phyloP scores from a whole-genome alignment of 495 filamentous ascomycete genomes.

The Aspergillus nidulans region DNA sequence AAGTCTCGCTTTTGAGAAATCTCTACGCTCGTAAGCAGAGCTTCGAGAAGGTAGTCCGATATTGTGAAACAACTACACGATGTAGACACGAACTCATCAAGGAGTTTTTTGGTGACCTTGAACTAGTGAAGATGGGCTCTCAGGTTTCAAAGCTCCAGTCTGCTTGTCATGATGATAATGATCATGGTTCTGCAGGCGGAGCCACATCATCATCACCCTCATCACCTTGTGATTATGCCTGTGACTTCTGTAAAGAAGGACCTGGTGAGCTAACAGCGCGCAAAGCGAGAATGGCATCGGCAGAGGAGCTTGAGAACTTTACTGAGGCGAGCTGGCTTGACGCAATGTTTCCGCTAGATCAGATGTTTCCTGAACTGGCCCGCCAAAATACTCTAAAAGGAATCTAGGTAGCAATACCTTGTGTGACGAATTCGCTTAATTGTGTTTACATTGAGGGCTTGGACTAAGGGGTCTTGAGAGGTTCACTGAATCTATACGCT shows the following conservation, averaged over 20 bases:
- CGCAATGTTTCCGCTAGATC: slow-evolving; percentile 3
- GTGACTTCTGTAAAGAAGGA: slow-evolving; percentile 84
- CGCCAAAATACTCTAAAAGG: not conserved
- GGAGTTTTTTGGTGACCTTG: slow-evolving; percentile 73
- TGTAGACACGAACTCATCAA: slow-evolving; percentile 78
- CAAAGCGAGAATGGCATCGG: slow-evolving; percentile 43
- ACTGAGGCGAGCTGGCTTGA: slow-evolving; percentile 17
- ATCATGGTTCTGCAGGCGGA: not conserved
- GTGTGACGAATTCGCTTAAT: no score
- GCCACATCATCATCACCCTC: not conserved
- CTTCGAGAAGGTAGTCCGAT: slow-evolving; percentile 60
- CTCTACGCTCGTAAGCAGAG: slow-evolving; percentile 40
- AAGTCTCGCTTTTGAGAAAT: slow-evolving; percentile 26
- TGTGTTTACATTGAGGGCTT: no score
- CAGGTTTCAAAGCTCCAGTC: slow-evolving; percentile 22
- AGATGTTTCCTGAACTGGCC: slow-evolving; percentile 11
- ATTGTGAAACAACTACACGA: slow-evolving; percentile 68
- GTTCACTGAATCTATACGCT: not conserved
- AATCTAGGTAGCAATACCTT: no score
- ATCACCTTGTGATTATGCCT: slow-evolving; percentile 73
- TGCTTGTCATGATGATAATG: not conserved
- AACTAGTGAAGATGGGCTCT: slow-evolving; percentile 39
- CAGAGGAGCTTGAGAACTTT: slow-evolving; percentile 12
- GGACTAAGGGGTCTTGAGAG: not conserved
- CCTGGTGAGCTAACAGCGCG: slow-evolving; percentile 53